Evolutionary conservation across 1,139 yeast genomes (phyloP).

Genomic region (Kluyveromyces sp.): DNA sequence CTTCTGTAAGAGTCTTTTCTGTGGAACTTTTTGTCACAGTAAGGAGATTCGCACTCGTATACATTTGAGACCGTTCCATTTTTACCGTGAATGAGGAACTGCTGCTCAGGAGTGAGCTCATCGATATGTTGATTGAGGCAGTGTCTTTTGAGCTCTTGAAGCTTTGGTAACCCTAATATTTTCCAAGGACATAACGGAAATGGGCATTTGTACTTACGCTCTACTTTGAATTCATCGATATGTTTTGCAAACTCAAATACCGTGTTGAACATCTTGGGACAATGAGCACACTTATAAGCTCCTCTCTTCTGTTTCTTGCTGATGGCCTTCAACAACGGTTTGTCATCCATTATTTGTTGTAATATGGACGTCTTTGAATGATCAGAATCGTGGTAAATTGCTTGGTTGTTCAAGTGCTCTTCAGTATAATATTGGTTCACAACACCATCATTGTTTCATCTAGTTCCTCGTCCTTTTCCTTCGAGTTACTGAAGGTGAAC

Average conservation of each 20-base stretch:
- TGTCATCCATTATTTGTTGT: slow-evolving; percentile 8
- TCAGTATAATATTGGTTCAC: too few species aligned
- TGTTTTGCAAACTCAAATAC: slow-evolving; percentile 40
- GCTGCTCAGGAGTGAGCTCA: slow-evolving; percentile 21
- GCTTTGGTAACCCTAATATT: slow-evolving; percentile 49
- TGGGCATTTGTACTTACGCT: slow-evolving; percentile 45
- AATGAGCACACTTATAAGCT: slow-evolving; percentile 45
- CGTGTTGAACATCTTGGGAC: slow-evolving; percentile 36
- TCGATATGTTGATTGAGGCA: slow-evolving; percentile 46
- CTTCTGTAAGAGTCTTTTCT: slow-evolving; percentile 51
- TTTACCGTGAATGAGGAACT: slow-evolving; percentile 21
- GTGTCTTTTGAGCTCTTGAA: slow-evolving; percentile 56
- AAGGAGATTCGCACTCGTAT: slow-evolving; percentile 30
- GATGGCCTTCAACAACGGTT: slow-evolving; percentile 21
- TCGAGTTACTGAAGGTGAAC: neutral
- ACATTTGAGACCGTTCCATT: slow-evolving; percentile 18
- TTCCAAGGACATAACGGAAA: slow-evolving; percentile 53
- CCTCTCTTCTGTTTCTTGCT: slow-evolving; percentile 38
- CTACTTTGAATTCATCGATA: slow-evolving; percentile 37
- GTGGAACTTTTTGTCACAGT: slow-evolving; percentile 48
- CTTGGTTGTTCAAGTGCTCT: too few species aligned
- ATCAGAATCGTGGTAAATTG: neutral
- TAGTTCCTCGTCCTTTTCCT: neutral
- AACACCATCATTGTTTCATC: too few species aligned
- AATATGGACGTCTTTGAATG: slow-evolving; percentile 5